Base-by-base conservation (phyloP, 2,329 filamentous ascomycete species). In the Neofusicoccum kwambonambiense region DNA sequence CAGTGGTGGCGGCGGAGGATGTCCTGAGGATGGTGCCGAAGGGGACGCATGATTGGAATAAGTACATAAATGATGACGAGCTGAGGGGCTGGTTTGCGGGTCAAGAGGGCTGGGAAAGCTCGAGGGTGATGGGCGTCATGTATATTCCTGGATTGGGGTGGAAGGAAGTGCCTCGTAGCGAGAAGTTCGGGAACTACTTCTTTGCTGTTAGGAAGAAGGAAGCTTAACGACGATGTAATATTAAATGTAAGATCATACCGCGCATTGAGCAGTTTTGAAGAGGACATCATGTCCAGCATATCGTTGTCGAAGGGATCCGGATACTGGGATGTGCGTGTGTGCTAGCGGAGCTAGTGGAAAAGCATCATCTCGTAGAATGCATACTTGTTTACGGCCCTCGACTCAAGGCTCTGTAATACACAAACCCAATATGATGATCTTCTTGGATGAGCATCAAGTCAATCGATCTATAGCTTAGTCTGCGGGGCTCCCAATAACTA, bases 41-140 rank as follows among this genome's bases (percentile, higher is more conserved):
- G 68, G 95, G 95, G 1, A 99, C 95, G 52, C 95, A 99, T 79
- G 93, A 97, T 76, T 99, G 95, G 95, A 84, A 84, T 68, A 96
- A 98, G 81, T 99, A 98, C 79, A 89, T 99, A 69, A 95, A 97
- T 74, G 90, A 91, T 68, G 82, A 86, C 13, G 94, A 98, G 82
- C 76, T 96, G 74, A 75, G 78, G 69, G 74, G 69, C 4, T 84
- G 81, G 79, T 82, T 82, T 68, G 72, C 69, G 42, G 74, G 74
- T 66, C 72, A 78, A 69, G 64, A 68, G 19, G 79, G 80, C 9
- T 73, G 81, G 75, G 75, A 64, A 39, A 42, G 70, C 3, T 83
- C 83, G 44, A 80, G 81, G 72, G 84, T 89, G 67, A 88, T 91
- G 83, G 95, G 95, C 0, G 92, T 96, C 8, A 83, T 97, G 54